Base-by-base conservation (phyloP, 495 filamentous ascomycete species). In the Hypoxylon subgilvum region DNA sequence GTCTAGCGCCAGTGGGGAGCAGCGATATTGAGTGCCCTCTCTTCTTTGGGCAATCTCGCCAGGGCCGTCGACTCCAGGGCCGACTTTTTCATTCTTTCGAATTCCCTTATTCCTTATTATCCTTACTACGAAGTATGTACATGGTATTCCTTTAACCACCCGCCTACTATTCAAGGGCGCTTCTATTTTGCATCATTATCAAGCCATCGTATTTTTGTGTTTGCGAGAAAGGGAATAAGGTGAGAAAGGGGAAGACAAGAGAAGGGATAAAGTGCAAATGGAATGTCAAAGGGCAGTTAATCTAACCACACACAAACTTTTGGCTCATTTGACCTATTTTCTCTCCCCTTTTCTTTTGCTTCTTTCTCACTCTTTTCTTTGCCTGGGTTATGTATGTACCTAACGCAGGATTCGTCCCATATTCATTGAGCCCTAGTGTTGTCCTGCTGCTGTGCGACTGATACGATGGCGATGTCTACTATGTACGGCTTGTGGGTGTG, bases 21-120 rank as follows among this genome's bases (percentile, higher is more conserved):
- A 50, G 38, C 34, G 45, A 58, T 59, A 51, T 58, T 42, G 19
- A 51, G 54, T 42, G 19, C 36, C 42, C 42, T 17, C 44, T 51
- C 54, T 58, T 58, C 14, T 64, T 64, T 64, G 47, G 61, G 61
- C 54, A 64, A 59, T 51, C 21, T 32, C 23, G 16, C 44, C 61
- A 64, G 44, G 50, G 50, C 44, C 48, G 42, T n/a, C n/a, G n/a
- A n/a, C n/a, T n/a, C n/a, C n/a, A n/a, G n/a, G n/a, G n/a, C n/a
- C n/a, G 45, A 35, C 12, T 57, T 48, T 55, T 3, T 4, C 31
- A 5, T 34, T 34, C 31, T 34, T 34, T 34, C 31, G n/a, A 3
- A 3, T 4, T 34, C n/a, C 3, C 31, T 13, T 12, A 12, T 13
- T 34, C n/a, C 27, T 10, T 5, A 10, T 10, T 30, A 10, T 30